These are phyloP conservation scores for Kwoniella pini DNA, from an alignment of 768 basidiomycete species.

Conservation along the genomic window DNA sequence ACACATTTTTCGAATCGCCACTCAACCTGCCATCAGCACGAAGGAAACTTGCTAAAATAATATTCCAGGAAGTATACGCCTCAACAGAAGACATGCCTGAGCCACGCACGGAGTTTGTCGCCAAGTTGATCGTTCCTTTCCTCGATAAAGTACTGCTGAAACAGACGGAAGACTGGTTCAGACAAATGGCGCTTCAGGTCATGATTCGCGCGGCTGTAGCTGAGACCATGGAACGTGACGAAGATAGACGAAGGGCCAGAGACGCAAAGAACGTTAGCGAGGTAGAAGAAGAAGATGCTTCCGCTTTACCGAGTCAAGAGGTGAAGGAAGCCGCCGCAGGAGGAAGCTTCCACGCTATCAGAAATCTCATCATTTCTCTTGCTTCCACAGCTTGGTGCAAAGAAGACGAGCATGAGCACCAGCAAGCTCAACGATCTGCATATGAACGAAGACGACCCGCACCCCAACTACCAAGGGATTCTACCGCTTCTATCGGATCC, in stretches of 20 bases:
- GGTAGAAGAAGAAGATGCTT: constrained; percentile 36
- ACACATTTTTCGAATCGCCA: constrained; percentile 38
- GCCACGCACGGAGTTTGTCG: constrained; percentile 47
- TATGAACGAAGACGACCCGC: constrained; percentile 13
- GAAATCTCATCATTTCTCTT: constrained; percentile 35
- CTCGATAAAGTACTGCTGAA: constrained; percentile 50
- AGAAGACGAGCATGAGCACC: constrained; percentile 13
- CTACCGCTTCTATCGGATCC: not conserved
- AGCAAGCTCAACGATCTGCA: not conserved
- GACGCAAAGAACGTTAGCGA: constrained; percentile 17
- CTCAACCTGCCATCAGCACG: constrained; percentile 17
- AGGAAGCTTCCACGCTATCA: constrained; percentile 43
- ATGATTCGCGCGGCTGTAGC: constrained; percentile 48
- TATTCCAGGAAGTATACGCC: constrained; percentile 50
- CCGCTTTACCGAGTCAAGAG: constrained; percentile 26
- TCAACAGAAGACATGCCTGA: constrained; percentile 49
- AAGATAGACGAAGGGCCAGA: constrained; percentile 33
- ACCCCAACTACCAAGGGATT: constrained; percentile 4
- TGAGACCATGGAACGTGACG: constrained; percentile 53
- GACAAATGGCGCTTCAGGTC: constrained; percentile 44
- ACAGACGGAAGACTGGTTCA: constrained; percentile 51
- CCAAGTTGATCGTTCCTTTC: constrained; percentile 53
- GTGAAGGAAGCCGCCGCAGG: constrained; percentile 41
- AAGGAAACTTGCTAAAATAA: constrained; percentile 35
- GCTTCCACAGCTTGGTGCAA: constrained; percentile 40